These are phyloP conservation scores for Isatis lusitanica DNA, from an alignment of 441 rosid genomes.

Conservation along the genomic window DNA sequence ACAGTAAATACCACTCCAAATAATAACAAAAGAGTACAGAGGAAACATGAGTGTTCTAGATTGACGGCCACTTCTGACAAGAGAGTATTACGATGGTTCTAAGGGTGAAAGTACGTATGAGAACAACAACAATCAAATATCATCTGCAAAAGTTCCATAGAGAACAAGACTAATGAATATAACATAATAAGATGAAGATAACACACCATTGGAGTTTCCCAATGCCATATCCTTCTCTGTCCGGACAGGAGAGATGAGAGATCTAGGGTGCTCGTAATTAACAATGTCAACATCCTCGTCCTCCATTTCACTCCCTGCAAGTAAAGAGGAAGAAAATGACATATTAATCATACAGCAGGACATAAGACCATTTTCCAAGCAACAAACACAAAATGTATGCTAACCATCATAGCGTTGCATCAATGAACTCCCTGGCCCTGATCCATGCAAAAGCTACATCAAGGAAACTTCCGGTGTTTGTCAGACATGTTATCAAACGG, in stretches of 20 bases:
- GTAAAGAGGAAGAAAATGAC: slow-evolving; percentile 7
- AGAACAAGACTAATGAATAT: background rate
- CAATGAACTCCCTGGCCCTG: slow-evolving; percentile 67
- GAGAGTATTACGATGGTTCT: background rate
- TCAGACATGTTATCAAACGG: slow-evolving; percentile 19
- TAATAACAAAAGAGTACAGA: background rate
- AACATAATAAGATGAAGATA: background rate
- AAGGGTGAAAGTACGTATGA: background rate
- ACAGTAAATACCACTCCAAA: background rate
- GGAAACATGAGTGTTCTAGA: background rate
- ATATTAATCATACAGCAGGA: background rate
- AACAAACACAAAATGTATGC: slow-evolving; percentile 10
- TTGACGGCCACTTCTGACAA: slow-evolving; percentile 1
- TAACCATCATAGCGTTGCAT: slow-evolving; percentile 65
- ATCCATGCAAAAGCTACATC: slow-evolving; percentile 57
- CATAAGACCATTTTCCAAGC: background rate
- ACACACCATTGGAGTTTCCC: slow-evolving; percentile 54
- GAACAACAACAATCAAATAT: background rate
- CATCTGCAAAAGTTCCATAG: background rate
- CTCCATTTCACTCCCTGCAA: slow-evolving; percentile 61
- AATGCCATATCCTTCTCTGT: slow-evolving; percentile 50
- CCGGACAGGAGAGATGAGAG: slow-evolving; percentile 43
- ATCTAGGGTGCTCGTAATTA: slow-evolving; percentile 47
- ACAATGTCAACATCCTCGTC: slow-evolving; percentile 72
- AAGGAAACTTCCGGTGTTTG: slow-evolving; percentile 13